Conservation (phyloP, 2,329 filamentous ascomycete genomes). For the Fusarium sp. region DNA sequence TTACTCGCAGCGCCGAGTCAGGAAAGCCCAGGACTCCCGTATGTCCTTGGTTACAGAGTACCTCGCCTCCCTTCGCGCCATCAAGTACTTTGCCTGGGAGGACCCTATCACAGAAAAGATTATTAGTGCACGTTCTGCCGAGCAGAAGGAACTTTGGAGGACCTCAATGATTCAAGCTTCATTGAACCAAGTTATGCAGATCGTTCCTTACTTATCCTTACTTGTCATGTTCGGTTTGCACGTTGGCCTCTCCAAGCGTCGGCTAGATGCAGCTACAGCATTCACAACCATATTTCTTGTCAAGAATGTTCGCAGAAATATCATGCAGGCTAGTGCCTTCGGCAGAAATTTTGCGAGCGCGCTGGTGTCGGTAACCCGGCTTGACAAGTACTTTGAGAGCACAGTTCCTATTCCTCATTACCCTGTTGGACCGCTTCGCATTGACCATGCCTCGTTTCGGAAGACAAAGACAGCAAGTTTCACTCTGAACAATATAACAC, state of each 20-base stretch:
- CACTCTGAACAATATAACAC: constrained; percentile 59
- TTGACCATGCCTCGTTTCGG: constrained; percentile 61
- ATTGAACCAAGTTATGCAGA: constrained; percentile 63
- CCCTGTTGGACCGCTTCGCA: constrained; percentile 61
- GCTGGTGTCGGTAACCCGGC: constrained; percentile 60
- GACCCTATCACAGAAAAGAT: constrained; percentile 64
- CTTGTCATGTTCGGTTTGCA: constrained; percentile 67
- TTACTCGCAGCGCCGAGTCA: constrained; percentile 63
- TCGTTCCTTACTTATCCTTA: constrained; percentile 65
- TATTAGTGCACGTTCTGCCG: constrained; percentile 60
- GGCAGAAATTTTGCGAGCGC: constrained; percentile 52
- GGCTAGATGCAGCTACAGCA: constrained; percentile 67
- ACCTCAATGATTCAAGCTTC: constrained; percentile 61
- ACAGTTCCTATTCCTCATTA: constrained; percentile 62
- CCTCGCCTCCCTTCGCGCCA: constrained; percentile 66
- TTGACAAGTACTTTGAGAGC: constrained; percentile 67
- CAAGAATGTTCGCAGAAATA: constrained; percentile 64
- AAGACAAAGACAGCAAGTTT: constrained; percentile 65
- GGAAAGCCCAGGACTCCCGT: constrained; percentile 67
- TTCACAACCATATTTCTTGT: constrained; percentile 69
- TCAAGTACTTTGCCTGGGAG: constrained; percentile 74
- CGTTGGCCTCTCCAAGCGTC: constrained; percentile 60
- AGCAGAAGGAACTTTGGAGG: constrained; percentile 67
- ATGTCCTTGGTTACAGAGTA: constrained; percentile 71
- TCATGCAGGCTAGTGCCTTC: constrained; percentile 62